These are phyloP conservation scores for Salix brachista DNA, from an alignment of 345 rosid genomes.

Conservation along the genomic window DNA sequence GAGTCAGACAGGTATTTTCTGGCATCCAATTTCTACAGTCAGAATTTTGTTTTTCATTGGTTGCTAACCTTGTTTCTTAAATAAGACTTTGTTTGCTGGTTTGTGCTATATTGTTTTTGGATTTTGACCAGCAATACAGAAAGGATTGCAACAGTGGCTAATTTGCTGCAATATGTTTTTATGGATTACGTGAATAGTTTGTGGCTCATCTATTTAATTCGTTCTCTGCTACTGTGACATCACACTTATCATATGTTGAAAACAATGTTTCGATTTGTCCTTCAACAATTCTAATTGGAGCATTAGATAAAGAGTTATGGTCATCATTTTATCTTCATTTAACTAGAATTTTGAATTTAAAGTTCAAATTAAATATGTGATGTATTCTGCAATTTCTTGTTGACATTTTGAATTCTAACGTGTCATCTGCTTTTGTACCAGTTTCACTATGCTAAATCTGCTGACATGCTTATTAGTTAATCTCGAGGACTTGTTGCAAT, in stretches of 20 bases:
- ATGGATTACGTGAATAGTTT: not conserved
- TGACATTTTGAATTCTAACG: not conserved
- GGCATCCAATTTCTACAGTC: not conserved
- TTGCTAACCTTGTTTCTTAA: not conserved
- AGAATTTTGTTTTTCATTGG: not conserved
- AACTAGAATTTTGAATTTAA: not conserved
- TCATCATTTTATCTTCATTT: not conserved
- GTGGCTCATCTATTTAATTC: not conserved
- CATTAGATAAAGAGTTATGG: not conserved
- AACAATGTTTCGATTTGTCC: not conserved
- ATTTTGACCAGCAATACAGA: not conserved
- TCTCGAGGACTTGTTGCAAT: not conserved
- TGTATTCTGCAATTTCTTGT: not conserved
- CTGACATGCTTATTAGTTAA: not conserved
- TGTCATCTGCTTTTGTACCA: not conserved
- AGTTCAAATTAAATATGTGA: not conserved
- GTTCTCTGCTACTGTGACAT: not conserved
- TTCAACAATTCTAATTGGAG: not conserved
- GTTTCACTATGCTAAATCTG: not conserved
- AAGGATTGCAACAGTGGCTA: not conserved
- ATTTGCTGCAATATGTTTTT: not conserved
- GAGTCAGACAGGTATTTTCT: constrained; percentile 68
- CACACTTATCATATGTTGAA: not conserved
- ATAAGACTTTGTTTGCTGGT: not conserved
- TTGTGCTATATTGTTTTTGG: not conserved